Evolutionary conservation across 2,329 filamentous ascomycete genomes (phyloP).

Genomic region (Cadophora sp.): DNA sequence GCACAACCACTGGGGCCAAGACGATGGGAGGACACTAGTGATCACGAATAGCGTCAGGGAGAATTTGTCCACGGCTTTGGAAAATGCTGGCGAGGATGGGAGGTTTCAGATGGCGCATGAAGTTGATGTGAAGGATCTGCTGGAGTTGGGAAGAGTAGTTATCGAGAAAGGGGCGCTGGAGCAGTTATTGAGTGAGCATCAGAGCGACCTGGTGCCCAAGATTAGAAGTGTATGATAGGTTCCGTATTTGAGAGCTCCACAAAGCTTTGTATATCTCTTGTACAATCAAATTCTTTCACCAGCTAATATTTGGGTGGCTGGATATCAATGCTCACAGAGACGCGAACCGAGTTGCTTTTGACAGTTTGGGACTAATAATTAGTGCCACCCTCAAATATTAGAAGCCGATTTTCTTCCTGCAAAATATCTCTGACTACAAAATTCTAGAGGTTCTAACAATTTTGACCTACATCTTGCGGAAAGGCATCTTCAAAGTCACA

Average conservation of each 20-base stretch:
- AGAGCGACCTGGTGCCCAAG: slow-evolving; percentile 63
- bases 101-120: slow-evolving; percentile 74
- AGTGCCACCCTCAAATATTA: neutral
- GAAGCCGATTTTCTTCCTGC: too few relatives aligned
- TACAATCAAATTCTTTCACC: slow-evolving; percentile 13
- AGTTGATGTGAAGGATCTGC: slow-evolving; percentile 93
- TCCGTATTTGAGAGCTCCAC: slow-evolving; percentile 5
- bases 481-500: too few relatives aligned
- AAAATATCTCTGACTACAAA: too few relatives aligned
- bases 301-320: neutral
- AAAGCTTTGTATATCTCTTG: slow-evolving; percentile 19
- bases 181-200: slow-evolving; percentile 74
- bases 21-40: slow-evolving; percentile 74
- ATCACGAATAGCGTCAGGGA: slow-evolving; percentile 69
- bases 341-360: too few relatives aligned
- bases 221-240: slow-evolving; percentile 37
- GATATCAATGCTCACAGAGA: neutral
- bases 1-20: slow-evolving; percentile 72
- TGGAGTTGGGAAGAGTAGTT: slow-evolving; percentile 84
- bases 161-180: slow-evolving; percentile 84
- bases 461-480: too few relatives aligned
- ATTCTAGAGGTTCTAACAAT: too few relatives aligned
- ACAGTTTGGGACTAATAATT: neutral
- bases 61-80: slow-evolving; percentile 71
- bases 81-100: slow-evolving; percentile 68